Base-by-base conservation (phyloP, 2,329 filamentous ascomycete species). In the Boeremia exigua region DNA sequence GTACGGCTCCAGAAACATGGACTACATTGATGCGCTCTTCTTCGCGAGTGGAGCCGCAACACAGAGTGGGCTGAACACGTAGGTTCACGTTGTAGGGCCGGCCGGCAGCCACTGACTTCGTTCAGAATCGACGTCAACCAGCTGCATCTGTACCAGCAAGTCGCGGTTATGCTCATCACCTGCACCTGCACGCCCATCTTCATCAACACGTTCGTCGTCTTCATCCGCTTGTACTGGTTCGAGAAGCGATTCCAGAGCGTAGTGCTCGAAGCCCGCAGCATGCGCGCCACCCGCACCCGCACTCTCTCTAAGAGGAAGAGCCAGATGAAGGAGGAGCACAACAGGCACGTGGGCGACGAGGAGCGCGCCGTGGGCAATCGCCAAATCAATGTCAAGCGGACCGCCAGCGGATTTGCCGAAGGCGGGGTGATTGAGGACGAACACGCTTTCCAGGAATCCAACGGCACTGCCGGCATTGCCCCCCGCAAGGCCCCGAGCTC, bases 151-250 rank as follows among this genome's bases (percentile, higher is more conserved):
- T 82, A 81, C 64, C 81, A 83, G 62, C 81, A 84, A 66, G 74
- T 91, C 37, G 82, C 70, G 15, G 62, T 78, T 14, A 70, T 75
- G 60, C 47, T 77, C 17, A 63, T 75, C 7, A 58, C 75, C 11
- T 74, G 65, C 60, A 12, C 75, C 25, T 77, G 74, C 61, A 77
- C 71, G n/a, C 76, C 75, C 17, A 77, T 78, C 54, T 75, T 76
- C 56, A 77, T 78, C 45, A 74, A 78, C 52, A 71, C 90, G 2
- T 89, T 86, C 39, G 92, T 99, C 39, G 95, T 99, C 7, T 94
- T 96, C 66, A 83, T 98, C 12, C 89, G 95, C 25, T 81, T 99
- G 1, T 97, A 96, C 77, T 99, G 94, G 94, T 99, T 99, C 72
- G 93, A 99, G 77, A 96, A 96, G 76, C 86, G 93, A 7, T 98